Evolutionary conservation across 176 grass and related monocot genomes (phyloP).

Genomic region (Phoenix dactylifera): DNA sequence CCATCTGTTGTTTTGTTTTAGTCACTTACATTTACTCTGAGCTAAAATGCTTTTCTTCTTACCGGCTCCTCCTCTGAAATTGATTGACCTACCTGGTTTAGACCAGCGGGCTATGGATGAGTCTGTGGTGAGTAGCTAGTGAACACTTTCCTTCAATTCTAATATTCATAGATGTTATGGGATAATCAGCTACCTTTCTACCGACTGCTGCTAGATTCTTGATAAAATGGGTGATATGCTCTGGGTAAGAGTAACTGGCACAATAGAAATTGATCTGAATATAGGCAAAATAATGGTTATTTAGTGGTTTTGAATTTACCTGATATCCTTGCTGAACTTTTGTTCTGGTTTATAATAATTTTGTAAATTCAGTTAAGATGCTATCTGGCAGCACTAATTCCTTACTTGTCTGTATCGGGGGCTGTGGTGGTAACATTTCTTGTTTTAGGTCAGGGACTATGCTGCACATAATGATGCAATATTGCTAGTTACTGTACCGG

Average conservation of each 20-base stretch:
- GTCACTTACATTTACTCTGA: constrained; percentile 5
- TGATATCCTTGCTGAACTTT: constrained; percentile 6
- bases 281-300: too few species aligned
- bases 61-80: constrained; percentile 60
- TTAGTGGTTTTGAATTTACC: not conserved
- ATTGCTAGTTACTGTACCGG: constrained; percentile 65
- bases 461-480: constrained; percentile 57
- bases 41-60: constrained; percentile 21
- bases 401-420: not conserved
- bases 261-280: too few species aligned
- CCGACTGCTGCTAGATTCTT: not conserved
- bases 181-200: constrained; percentile 1
- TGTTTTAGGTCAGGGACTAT: constrained; percentile 50
- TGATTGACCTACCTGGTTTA: constrained; percentile 74
- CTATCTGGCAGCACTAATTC: not conserved
- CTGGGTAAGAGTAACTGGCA: too few species aligned
- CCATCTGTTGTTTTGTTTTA: too few species aligned
- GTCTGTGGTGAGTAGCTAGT: constrained; percentile 35
- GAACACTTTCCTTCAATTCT: not conserved
- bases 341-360: too few species aligned
- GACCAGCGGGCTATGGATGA: constrained; percentile 74
- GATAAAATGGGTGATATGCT: too few species aligned
- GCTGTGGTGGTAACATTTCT: constrained; percentile 13
- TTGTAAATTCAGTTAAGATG: too few species aligned
- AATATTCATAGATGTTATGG: not conserved